A percentile compares a stretch with the other conserved stretches of the same genome.
Conservation (phyloP, 192 early-diverging fungal species). For the Mortierella hygrophila region DNA sequence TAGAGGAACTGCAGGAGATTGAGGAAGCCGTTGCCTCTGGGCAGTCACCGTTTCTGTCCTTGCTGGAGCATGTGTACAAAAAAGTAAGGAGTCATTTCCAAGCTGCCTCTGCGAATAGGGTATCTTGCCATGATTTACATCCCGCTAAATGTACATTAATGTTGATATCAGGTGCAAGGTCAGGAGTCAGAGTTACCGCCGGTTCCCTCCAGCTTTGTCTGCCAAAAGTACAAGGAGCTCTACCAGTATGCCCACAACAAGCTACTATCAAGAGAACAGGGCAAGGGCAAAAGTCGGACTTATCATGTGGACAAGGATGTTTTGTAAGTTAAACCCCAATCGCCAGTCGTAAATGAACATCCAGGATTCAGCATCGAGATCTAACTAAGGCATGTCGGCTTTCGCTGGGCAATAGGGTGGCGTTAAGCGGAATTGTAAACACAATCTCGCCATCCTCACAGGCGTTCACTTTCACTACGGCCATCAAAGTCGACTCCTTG, state of each 20-base stretch:
- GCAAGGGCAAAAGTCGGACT: not conserved
- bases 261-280: slow-evolving; percentile 8
- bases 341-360: too few species aligned
- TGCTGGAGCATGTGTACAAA: slow-evolving; percentile 15
- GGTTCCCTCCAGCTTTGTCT: slow-evolving; percentile 21
- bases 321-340: slow-evolving; percentile 18
- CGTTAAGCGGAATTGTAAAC: slow-evolving; percentile 29
- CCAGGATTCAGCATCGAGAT: too few species aligned
- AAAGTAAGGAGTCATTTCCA: slow-evolving; percentile 20
- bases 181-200: slow-evolving; percentile 22
- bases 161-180: slow-evolving; percentile 23
- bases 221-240: slow-evolving; percentile 31
- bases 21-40: slow-evolving; percentile 30
- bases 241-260: slow-evolving; percentile 16
- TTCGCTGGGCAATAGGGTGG: slow-evolving; percentile 26
- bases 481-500: slow-evolving; percentile 15
- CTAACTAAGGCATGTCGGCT: slow-evolving; percentile 20
- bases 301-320: slow-evolving; percentile 22
- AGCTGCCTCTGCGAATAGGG: not conserved
- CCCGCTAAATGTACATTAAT: slow-evolving; percentile 4
- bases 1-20: slow-evolving; percentile 31
- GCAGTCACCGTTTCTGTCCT: slow-evolving; percentile 30
- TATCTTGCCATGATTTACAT: slow-evolving; percentile 3
- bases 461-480: slow-evolving; percentile 10
- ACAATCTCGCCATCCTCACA: slow-evolving; percentile 20